Conservation (phyloP, 176 grass and related monocot genomes). For the Ananas comosus region DNA sequence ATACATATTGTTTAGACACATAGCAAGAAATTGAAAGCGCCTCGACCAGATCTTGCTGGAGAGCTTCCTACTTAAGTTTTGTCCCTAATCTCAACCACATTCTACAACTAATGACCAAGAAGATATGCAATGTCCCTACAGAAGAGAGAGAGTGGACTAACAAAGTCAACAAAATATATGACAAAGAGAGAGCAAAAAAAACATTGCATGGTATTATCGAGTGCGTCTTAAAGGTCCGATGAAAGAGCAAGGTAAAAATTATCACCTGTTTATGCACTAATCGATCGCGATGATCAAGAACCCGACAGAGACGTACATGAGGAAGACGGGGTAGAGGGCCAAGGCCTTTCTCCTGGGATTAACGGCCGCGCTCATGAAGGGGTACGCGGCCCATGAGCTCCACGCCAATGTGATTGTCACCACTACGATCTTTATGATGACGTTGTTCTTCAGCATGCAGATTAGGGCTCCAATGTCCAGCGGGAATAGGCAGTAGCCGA, state of each 20-base stretch:
- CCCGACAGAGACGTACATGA: constrained; percentile 93
- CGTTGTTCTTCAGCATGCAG: constrained; percentile 85
- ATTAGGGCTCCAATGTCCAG: constrained; percentile 79
- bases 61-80: too few relatives aligned
- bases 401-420: constrained; percentile 74
- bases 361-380: constrained; percentile 97
- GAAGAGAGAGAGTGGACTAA: constrained; percentile 1
- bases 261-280: constrained; percentile 15
- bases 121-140: too few relatives aligned
- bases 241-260: not conserved
- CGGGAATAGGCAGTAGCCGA: constrained; percentile 95
- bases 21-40: too few relatives aligned
- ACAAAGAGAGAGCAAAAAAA: not conserved
- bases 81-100: too few relatives aligned
- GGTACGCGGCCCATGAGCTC: constrained; percentile 99
- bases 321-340: constrained; percentile 84
- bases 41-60: too few relatives aligned
- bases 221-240: constrained; percentile 23
- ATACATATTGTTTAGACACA: too few relatives aligned
- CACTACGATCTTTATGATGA: constrained; percentile 74
- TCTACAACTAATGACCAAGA: too few relatives aligned
- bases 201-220: constrained; percentile 11
- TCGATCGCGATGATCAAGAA: constrained; percentile 98
- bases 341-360: constrained; percentile 94
- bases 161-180: constrained; percentile 22